Conservation (phyloP, 352 stramenopile species). For the Pythium utonaiense region DNA sequence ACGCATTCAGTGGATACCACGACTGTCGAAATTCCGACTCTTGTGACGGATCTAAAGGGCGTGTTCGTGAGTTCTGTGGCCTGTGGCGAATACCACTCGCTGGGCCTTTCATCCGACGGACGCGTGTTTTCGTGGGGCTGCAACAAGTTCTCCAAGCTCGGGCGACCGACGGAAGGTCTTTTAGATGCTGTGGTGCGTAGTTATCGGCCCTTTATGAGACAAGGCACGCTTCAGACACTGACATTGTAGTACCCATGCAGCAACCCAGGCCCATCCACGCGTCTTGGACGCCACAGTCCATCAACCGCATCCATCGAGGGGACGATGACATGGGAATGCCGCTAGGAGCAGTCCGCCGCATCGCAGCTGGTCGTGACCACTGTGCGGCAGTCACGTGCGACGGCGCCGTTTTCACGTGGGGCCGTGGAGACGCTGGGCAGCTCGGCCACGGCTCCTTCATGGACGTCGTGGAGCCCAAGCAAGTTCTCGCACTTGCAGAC, state of each 20-base stretch:
- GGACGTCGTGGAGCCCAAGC: conserved; percentile 51
- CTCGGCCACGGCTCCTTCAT: conserved; percentile 63
- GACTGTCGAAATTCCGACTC: conserved; percentile 30
- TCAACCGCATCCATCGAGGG: conserved; percentile 25
- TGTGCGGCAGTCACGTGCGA: conserved; percentile 55
- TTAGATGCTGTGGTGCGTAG: conserved; percentile 41
- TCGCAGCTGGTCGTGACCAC: conserved; percentile 63
- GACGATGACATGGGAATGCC: conserved; percentile 23
- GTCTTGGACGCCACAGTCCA: conserved; percentile 37
- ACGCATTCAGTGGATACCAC: conserved; percentile 19
- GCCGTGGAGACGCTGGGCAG: conserved; percentile 56
- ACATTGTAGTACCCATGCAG: conserved; percentile 10
- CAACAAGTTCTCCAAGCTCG: conserved; percentile 65
- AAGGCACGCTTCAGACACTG: neutral
- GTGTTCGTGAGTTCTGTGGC: conserved; percentile 58
- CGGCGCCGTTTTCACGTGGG: conserved; percentile 65
- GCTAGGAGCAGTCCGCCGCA: conserved; percentile 33
- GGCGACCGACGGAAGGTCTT: conserved; percentile 33
- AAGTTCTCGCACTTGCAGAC: conserved; percentile 51
- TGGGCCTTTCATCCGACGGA: conserved; percentile 56
- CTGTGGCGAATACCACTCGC: conserved; percentile 72
- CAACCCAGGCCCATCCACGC: conserved; percentile 37
- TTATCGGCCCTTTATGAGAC: neutral
- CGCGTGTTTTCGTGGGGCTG: conserved; percentile 70
- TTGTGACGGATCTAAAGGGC: conserved; percentile 46